These are phyloP conservation scores for Lecanicillium sp. DNA, from an alignment of 2,329 filamentous ascomycete species.

Conservation along the genomic window DNA sequence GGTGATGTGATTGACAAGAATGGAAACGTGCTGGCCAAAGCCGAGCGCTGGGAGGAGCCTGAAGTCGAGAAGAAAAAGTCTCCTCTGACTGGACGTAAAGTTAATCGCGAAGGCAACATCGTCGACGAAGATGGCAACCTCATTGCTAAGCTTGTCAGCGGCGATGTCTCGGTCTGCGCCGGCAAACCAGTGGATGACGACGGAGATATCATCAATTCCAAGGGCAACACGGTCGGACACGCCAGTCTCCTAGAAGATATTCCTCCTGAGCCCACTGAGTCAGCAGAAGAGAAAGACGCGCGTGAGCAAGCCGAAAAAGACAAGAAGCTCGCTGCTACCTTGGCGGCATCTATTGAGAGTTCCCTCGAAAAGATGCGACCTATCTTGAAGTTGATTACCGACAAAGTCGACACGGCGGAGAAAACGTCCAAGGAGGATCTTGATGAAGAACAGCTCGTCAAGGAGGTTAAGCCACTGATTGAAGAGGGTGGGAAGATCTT, in stretches of 20 bases:
- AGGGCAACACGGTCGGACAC: slow-evolving; percentile 60
- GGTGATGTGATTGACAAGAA: slow-evolving; percentile 77
- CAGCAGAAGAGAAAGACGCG: slow-evolving; percentile 43
- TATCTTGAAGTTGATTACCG: slow-evolving; percentile 62
- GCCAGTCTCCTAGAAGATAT: slow-evolving; percentile 58
- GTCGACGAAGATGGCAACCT: slow-evolving; percentile 51
- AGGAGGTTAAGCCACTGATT: slow-evolving; percentile 79
- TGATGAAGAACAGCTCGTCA: slow-evolving; percentile 82
- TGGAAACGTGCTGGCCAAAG: slow-evolving; percentile 49
- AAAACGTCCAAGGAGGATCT: slow-evolving; percentile 77
- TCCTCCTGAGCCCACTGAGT: slow-evolving; percentile 32
- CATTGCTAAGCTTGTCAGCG: slow-evolving; percentile 60
- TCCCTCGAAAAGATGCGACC: slow-evolving; percentile 75
- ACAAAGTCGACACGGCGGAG: slow-evolving; percentile 76
- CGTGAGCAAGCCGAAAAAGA: slow-evolving; percentile 56
- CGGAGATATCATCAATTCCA: slow-evolving; percentile 63
- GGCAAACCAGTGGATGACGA: slow-evolving; percentile 65
- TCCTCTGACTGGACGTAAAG: slow-evolving; percentile 44
- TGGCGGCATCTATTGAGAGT: slow-evolving; percentile 64
- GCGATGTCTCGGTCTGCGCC: slow-evolving; percentile 55
- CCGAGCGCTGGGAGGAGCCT: slow-evolving; percentile 52
- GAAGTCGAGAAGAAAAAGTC: slow-evolving; percentile 44
- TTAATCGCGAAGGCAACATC: slow-evolving; percentile 53
- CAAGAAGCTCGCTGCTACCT: slow-evolving; percentile 68
- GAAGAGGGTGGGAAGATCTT: slow-evolving; percentile 79